Evolutionary conservation across 805 yeast species (phyloP), one percentile per base, ranked within the genome.

Genomic region (Naumovozyma baii): DNA sequence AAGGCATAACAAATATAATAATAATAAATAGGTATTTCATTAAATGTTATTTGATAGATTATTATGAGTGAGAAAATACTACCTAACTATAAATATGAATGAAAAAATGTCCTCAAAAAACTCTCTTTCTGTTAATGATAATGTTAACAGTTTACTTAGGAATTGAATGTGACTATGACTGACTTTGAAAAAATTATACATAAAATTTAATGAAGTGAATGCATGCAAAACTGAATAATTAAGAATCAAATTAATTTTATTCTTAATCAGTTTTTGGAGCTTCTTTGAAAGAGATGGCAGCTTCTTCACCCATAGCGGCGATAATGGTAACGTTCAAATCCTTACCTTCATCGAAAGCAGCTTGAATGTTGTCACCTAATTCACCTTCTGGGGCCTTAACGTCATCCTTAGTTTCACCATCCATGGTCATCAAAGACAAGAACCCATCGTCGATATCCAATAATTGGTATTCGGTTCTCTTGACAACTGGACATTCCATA

Each of bases 221-320:
- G 18, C 18, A 33, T 33, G 34, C 26, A 33, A 17, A 33, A 12
- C 17, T 31, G 4, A 12, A 17, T 17, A 17, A 3, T 8, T 20
- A 28, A 32, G 12, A 32, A 32, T n/a, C n/a, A 32, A 17, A 17
- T n/a, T n/a, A n/a, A n/a, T n/a, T n/a, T 22, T 29, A n/a, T 16
- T 5, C 22, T 43, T 53, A 62, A 44, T 49, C 57, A 44, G 55
- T 48, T 63, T 83, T 84, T 72, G 96, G 95, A 63, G 96, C 94
- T 74, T 88, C 97, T 81, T 88, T 90, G 87, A 71, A 83, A 61
- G 96, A 80, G 66, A 90, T 82, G 62, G 94, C 92, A 67, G 96
- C 96, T 78, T 90, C 97, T 79, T 90, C 97, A 69, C 84, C 92
- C 97, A 90, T 90, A 60, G 97, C 92, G 54, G 95, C 72, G 71